Base-by-base conservation (phyloP, 73 alveolate species). In the Symbiodinium pilosum region DNA sequence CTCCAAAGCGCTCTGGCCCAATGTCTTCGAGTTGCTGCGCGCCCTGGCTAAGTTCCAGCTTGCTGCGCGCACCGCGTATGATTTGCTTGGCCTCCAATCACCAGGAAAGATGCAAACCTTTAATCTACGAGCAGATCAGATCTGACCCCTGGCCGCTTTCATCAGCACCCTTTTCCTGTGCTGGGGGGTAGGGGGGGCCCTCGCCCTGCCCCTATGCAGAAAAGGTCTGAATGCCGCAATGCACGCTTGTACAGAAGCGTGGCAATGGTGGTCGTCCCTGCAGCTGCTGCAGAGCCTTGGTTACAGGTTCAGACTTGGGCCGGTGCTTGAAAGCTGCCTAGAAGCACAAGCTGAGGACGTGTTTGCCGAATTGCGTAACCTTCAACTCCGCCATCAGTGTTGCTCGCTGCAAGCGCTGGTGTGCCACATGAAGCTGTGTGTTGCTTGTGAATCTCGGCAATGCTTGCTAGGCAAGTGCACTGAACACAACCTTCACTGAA, bases 301-400 rank as follows among this genome's bases (percentile, higher is more conserved):
- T 39, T 28, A 64, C 73, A 34, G 21, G 94, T 34, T 28, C 68
- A 36, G 94, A 43, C 40, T 86, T n/a, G 93, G n/a, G n/a, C n/a
- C n/a, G n/a, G n/a, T n/a, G n/a, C n/a, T n/a, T n/a, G n/a, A n/a
- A n/a, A 30, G 43, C 73, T 7, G 43, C n/a, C n/a, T n/a, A n/a
- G n/a, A n/a, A n/a, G n/a, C 7, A n/a, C 42, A 52, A 86, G 44
- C 84, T 40, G 34, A 87, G 94, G 94, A 87, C 24, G 52, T 39
- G 42, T 11, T 20, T 11, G 18, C 85, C 94, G 42, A 87, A 87
- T 34, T 9, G 56, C 94, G 39, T 87, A 39, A 56, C 86, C 43
- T 87, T 87, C 94, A 87, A 87, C 84, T 87, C 94, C 6, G 94
- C 64, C 14, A 43, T 87, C 84, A 56, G 47, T 3, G 94, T 41